Percentiles rank a stretch among this genome's conserved stretches.
Evolutionary conservation across 2,329 filamentous ascomycete species (phyloP).

Genomic region (Cryphonectria japonica): DNA sequence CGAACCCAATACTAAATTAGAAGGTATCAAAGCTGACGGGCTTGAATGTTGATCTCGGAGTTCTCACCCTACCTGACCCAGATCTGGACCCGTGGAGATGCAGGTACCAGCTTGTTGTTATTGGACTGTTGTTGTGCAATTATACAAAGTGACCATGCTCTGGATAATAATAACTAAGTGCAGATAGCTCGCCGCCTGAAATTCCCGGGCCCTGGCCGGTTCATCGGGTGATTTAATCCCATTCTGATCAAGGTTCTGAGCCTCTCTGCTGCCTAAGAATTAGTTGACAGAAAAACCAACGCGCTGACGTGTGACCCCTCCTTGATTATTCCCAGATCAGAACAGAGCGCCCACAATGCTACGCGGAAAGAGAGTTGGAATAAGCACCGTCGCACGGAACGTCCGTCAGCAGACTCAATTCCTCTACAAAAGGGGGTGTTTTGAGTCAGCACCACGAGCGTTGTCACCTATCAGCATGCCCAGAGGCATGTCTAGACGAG

Average conservation of each 20-base stretch:
- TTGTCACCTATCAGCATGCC: neutral
- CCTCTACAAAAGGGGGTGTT: neutral
- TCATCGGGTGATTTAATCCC: neutral
- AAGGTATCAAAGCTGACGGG: neutral
- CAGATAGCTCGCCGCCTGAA: neutral
- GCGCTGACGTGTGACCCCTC: neutral
- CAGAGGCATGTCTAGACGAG: neutral
- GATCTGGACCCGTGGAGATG: neutral
- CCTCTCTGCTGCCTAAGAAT: neutral
- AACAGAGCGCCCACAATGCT: neutral
- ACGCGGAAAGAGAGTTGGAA: neutral
- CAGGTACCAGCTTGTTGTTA: neutral
- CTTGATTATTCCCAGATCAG: neutral
- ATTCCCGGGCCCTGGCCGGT: neutral
- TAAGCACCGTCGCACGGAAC: neutral
- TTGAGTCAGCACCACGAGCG: neutral
- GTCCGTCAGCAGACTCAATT: neutral
- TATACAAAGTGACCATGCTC: neutral
- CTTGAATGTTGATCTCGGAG: neutral
- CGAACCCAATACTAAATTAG: neutral
- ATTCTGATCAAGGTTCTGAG: neutral
- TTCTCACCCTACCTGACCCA: neutral
- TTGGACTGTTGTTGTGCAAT: neutral
- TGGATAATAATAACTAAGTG: neutral
- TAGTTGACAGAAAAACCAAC: neutral